phyloP scores from a whole-genome alignment of 169 alveolate genomes.

The Cryptosporidium sp. region DNA sequence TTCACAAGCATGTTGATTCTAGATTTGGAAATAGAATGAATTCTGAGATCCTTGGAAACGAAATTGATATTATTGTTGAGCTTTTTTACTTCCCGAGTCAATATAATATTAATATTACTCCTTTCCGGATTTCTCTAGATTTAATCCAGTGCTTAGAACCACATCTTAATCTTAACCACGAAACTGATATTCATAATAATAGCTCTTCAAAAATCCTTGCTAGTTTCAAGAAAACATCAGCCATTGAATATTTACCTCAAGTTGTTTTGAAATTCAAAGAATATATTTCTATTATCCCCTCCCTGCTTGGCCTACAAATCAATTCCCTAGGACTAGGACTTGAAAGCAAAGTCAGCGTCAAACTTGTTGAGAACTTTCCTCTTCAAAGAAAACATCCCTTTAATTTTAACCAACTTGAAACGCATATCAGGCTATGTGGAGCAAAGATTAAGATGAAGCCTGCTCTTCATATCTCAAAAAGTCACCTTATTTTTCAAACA shows the following conservation, averaged over 20 bases:
- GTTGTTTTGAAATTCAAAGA: conserved; percentile 16
- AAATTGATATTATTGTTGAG: conserved; percentile 39
- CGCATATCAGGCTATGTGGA: conserved; percentile 30
- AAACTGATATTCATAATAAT: not conserved
- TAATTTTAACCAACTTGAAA: not conserved
- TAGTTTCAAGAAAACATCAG: conserved; percentile 24
- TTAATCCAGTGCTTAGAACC: conserved; percentile 37
- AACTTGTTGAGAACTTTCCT: conserved; percentile 55
- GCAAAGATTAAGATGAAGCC: conserved; percentile 56
- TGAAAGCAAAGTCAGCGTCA: conserved; percentile 2
- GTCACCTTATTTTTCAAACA: conserved; percentile 42
- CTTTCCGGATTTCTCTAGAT: conserved; percentile 22
- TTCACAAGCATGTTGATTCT: not conserved
- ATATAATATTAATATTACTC: conserved; percentile 55
- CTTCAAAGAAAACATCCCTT: not conserved
- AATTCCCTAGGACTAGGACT: conserved; percentile 33
- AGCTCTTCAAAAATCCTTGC: conserved; percentile 9
- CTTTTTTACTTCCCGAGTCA: conserved; percentile 28
- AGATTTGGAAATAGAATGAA: conserved; percentile 6
- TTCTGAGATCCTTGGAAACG: conserved; percentile 17
- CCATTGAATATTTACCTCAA: conserved; percentile 34
- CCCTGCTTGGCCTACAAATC: conserved; percentile 32
- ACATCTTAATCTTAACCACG: not conserved
- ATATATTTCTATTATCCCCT: conserved; percentile 23
- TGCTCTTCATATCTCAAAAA: conserved; percentile 24